These are phyloP conservation scores for Pyronema domesticum DNA, from an alignment of 495 filamentous ascomycete genomes.

Conservation along the genomic window DNA sequence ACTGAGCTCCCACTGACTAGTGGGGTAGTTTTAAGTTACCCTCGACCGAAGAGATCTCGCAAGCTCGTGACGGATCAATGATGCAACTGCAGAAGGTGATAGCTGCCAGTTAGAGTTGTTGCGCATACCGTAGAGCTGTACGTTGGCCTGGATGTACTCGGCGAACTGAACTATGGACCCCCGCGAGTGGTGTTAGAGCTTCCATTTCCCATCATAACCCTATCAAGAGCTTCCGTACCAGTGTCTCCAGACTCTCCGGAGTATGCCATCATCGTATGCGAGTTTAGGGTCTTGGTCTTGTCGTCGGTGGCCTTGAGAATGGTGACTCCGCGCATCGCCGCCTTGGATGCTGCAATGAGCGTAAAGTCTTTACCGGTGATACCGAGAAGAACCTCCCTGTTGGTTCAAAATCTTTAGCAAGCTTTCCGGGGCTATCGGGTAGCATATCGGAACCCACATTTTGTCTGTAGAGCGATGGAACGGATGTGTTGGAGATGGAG, in stretches of 20 bases:
- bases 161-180: constrained; percentile 73
- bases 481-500: constrained; percentile 1
- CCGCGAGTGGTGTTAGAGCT: constrained; percentile 21
- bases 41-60: constrained; percentile 75
- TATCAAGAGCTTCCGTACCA: constrained; percentile 34
- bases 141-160: constrained; percentile 96
- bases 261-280: constrained; percentile 90
- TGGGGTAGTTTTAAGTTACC: constrained; percentile 9
- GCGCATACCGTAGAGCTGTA: constrained; percentile 95
- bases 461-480: not conserved
- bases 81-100: constrained; percentile 67
- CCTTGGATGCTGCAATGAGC: constrained; percentile 92
- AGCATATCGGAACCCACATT: not conserved
- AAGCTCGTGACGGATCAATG: constrained; percentile 83
- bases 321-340: constrained; percentile 88
- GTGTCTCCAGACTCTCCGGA: constrained; percentile 94
- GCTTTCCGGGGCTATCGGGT: not conserved
- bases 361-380: constrained; percentile 98
- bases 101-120: constrained; percentile 64
- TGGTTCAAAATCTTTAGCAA: constrained; percentile 1
- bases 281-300: constrained; percentile 81
- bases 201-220: constrained; percentile 6
- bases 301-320: constrained; percentile 93
- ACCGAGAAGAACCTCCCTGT: constrained; percentile 91
- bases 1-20: not conserved